phyloP scores from a whole-genome alignment of 2,329 filamentous ascomycete species.

The Epicoccum nigrum region DNA sequence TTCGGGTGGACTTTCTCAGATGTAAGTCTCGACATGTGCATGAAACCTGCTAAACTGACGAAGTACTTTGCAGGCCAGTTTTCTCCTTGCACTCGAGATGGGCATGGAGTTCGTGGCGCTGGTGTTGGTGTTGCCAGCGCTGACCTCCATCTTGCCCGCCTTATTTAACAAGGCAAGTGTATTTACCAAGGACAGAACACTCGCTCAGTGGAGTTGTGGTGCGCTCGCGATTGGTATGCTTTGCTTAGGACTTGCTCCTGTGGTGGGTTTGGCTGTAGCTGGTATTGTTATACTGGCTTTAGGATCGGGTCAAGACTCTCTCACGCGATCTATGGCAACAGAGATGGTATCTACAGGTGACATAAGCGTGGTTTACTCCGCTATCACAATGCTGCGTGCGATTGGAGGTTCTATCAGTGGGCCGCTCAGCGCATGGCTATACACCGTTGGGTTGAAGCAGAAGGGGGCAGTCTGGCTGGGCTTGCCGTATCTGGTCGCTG shows the following conservation, averaged over 20 bases:
- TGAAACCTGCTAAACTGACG: not conserved
- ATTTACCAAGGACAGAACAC: conserved; percentile 16
- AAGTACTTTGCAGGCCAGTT: conserved; percentile 17
- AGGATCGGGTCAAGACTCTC: conserved; percentile 26
- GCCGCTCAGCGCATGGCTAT: conserved; percentile 26
- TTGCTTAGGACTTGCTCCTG: conserved; percentile 21
- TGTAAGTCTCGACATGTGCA: conserved; percentile 13
- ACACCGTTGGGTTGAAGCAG: conserved; percentile 14
- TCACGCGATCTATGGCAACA: conserved; percentile 26
- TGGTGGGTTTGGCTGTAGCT: conserved; percentile 16
- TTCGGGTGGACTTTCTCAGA: conserved; percentile 26
- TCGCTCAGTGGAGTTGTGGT: conserved; percentile 17
- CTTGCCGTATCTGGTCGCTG: conserved; percentile 21
- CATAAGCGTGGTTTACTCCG: conserved; percentile 25
- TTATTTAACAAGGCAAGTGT: not conserved
- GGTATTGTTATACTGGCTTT: conserved; percentile 23
- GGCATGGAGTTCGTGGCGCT: conserved; percentile 22
- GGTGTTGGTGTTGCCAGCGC: conserved; percentile 13
- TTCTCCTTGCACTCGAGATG: conserved; percentile 27
- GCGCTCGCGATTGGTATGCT: conserved; percentile 19
- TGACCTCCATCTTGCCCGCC: conserved; percentile 13
- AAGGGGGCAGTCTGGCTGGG: conserved; percentile 11
- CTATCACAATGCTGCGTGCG: conserved; percentile 27
- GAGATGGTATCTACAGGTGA: conserved; percentile 22
- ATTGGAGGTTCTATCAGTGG: conserved; percentile 27